Base-by-base conservation (phyloP, 2,329 filamentous ascomycete species). In the Ophiostoma novo-ulmi region DNA sequence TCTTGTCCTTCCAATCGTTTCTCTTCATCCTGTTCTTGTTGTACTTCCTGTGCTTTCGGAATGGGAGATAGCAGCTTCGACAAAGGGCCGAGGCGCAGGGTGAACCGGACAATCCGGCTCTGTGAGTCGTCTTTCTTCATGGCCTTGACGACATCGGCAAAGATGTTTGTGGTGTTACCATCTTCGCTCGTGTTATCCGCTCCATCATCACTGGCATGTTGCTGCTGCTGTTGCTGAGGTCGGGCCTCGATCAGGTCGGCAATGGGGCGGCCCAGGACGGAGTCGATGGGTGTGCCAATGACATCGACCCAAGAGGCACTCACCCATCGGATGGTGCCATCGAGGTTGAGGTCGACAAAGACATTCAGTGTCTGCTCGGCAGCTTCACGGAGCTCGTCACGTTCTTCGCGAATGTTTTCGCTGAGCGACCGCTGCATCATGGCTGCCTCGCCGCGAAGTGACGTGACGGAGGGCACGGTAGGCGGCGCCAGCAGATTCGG, bases 301-400 rank as follows among this genome's bases (percentile, higher is more conserved):
- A 99, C 91, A 76, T 98, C 93, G 72, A 88, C 87, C 95, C 95
- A 99, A 20, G 94, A 97, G 14, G 94, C 92, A 79, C 94, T 98
- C 76, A 97, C 94, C 92, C 95, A 99, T 80, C 93, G 91, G 76
- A 99, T 91, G 73, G 88, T 91, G 74, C 93, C 93, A 77, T 97
- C 91, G 70, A 98, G 86, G 77, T 93, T 93, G 74, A 99, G 85
- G 81, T 99, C 94, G 78, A 99, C 86, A 78, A 99, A 97, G 74
- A 97, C 92, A 80, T 98, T 99, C 78, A 97, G 85, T 31, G 94
- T 97, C 82, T 97, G 93, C 81, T 98, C 94, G 68, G 94, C 95
- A 58, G 94, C 95, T 82, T 97, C 92, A 77, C 94, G 93, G 75
- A 99, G 86, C 78, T 98, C 94, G 78, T 97, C 91, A 73, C 94